Base-by-base conservation (phyloP, 352 stramenopile species). In the Pythium phragmitis region DNA sequence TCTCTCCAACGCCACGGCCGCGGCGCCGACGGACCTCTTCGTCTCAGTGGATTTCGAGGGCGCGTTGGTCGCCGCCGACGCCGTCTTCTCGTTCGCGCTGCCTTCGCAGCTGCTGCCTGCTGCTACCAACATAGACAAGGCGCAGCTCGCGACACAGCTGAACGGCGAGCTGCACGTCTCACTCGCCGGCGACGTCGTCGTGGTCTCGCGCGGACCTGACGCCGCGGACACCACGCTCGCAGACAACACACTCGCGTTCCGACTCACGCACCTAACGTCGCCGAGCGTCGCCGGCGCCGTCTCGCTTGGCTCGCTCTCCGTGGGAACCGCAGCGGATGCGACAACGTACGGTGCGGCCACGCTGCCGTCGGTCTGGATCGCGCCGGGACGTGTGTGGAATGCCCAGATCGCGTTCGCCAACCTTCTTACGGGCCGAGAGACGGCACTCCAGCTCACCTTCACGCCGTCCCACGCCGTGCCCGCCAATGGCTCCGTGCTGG, bases 341-440 rank as follows among this genome's bases (percentile, higher is more conserved):
- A 2, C 65, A 1, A 26, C 68, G 26, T 1, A 47, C 39, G 8
- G 56, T 28, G 13, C 30, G 63, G 17, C 63, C 14, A 16, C 23
- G 45, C 45, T 69, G 28, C 56, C 70, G 53, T 61, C 79, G 9
- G 21, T 80, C 17, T 65, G 72, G 39, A 75, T 88, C 37, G 19
- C 64, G 11, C 75, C 76, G 4, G 75, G 79, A 26, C 37, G 7
- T 4, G 52, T 83, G 16, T 75, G 57, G 66, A 73, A 75, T 42
- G 37, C 48, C 13, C 36, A 61, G 2, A 58, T 65, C 11, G 45
- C 1, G 17, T 70, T 80, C n/a, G 41, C n/a, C 3, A 60, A 62
- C 4, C 21, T 69, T 7, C 47, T 89, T 21, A 85, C 75, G 21
- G 80, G 80, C n/a, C 65, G 81, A 23, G 58, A 19, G 14, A 66